These are phyloP conservation scores for Mycena chlorophos DNA, from an alignment of 768 basidiomycete species.

Conservation along the genomic window DNA sequence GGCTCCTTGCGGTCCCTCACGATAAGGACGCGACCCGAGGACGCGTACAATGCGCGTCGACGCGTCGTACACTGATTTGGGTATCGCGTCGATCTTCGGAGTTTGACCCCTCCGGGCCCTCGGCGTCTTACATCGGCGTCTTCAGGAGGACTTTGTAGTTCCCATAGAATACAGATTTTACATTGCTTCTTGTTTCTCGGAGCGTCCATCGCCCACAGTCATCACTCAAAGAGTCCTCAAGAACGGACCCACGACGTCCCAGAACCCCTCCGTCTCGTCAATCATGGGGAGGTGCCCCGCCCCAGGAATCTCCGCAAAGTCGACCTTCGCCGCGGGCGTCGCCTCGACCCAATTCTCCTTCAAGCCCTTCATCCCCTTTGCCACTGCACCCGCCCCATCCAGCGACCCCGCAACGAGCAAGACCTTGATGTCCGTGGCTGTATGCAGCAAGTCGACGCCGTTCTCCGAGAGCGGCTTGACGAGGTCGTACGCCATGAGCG, in stretches of 20 bases:
- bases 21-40: too few species aligned
- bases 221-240: constrained; percentile 25
- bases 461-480: constrained; percentile 22
- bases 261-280: constrained; percentile 46
- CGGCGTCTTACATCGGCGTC: too few species aligned
- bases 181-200: too few species aligned
- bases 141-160: too few species aligned
- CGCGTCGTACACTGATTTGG: too few species aligned
- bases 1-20: too few species aligned
- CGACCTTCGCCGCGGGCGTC: constrained; percentile 25
- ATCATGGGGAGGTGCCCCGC: constrained; percentile 57
- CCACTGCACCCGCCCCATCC: constrained; percentile 51
- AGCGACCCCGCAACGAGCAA: constrained; percentile 49
- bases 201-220: too few species aligned
- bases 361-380: constrained; percentile 37
- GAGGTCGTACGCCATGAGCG: constrained; percentile 48
- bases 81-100: too few species aligned
- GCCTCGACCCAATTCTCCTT: constrained; percentile 34
- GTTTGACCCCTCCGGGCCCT: too few species aligned
- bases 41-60: too few species aligned
- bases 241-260: constrained; percentile 35
- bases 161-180: too few species aligned
- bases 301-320: constrained; percentile 36
- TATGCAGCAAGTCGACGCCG: constrained; percentile 27
- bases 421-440: constrained; percentile 29